Base-by-base conservation (phyloP, 805 yeast species). In the Candida bentonensis region DNA sequence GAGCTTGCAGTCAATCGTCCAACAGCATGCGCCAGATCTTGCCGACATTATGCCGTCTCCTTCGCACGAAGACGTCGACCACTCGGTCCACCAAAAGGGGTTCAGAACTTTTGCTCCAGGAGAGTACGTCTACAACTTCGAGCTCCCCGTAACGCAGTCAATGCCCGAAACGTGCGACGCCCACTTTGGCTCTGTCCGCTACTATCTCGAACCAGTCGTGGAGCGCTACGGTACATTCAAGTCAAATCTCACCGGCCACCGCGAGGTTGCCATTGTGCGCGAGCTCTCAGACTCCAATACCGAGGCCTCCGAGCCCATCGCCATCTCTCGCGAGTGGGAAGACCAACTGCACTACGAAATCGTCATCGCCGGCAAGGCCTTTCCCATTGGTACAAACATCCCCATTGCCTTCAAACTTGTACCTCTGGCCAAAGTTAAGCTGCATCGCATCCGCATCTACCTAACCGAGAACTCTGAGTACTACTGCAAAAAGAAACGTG, bases 261-360 rank as follows among this genome's bases (percentile, higher is more conserved):
- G 74, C 28, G 83, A 83, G 1, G 69, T 92, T 1, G 68, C 66
- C 1, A 65, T 92, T 15, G 74, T 92, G 3, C 68, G 98, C 49
- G 71, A 87, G 0, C 88, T 88, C 9, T 69, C 84, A 1, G 87
- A 82, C 46, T 74, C 74, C 30, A 82, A 86, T 34, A 72, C 81
- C 21, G 97, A 92, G 58, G 89, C 83, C 56, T 79, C 82, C 49
- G 98, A 92, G 58, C 97, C 98, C 0, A 89, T 92, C 44, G 83
- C 86, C 3, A 86, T 92, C 28, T 72, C 81, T 22, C 71, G 94
- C 47, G 89, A 84, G 51, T 92, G 98, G 98, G 97, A 89, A 60
- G 87, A 84, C 58, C 85, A 83, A 58, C 62, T 92, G 25, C 79
- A 79, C 52, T 92, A 92, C 58, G 96, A 92, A 56, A 86, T 92